A percentile compares a stretch with the other conserved stretches of the same genome.
Evolutionary conservation across 805 yeast species (phyloP).

Genomic region (Metschnikowia anglica): DNA sequence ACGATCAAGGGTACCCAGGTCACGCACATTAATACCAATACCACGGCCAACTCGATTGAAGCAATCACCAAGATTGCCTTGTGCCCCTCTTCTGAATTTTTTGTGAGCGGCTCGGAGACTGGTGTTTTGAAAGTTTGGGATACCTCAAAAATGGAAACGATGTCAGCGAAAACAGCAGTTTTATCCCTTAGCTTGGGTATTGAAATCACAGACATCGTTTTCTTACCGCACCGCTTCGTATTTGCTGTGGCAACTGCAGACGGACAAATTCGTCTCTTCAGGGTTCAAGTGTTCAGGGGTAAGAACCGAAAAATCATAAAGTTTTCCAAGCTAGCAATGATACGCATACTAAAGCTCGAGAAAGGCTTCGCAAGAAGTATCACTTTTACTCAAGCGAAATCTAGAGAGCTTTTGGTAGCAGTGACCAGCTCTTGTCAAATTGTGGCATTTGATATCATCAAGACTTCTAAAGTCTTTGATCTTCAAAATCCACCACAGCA

Average conservation of each 20-base stretch:
- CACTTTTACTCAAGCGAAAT: constrained; percentile 39
- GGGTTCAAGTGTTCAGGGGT: constrained; percentile 35
- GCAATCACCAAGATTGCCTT: constrained; percentile 55
- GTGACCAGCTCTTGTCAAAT: constrained; percentile 56
- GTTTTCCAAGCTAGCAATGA: constrained; percentile 24
- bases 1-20: constrained; percentile 5
- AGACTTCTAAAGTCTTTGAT: constrained; percentile 43
- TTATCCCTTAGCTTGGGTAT: constrained; percentile 47
- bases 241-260: constrained; percentile 55
- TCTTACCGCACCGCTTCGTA: constrained; percentile 54
- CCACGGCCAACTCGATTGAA: constrained; percentile 37
- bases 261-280: constrained; percentile 43
- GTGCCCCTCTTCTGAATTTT: constrained; percentile 61
- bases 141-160: constrained; percentile 57
- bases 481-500: constrained; percentile 58
- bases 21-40: constrained; percentile 52
- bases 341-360: constrained; percentile 14
- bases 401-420: constrained; percentile 45
- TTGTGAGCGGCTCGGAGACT: constrained; percentile 74
- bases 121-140: constrained; percentile 84
- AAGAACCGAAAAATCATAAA: constrained; percentile 33
- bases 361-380: constrained; percentile 47
- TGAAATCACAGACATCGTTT: constrained; percentile 48
- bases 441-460: constrained; percentile 55
- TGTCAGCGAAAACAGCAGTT: constrained; percentile 45